phyloP scores from a whole-genome alignment of 441 rosid species.

The Adansonia madagascariensis region DNA sequence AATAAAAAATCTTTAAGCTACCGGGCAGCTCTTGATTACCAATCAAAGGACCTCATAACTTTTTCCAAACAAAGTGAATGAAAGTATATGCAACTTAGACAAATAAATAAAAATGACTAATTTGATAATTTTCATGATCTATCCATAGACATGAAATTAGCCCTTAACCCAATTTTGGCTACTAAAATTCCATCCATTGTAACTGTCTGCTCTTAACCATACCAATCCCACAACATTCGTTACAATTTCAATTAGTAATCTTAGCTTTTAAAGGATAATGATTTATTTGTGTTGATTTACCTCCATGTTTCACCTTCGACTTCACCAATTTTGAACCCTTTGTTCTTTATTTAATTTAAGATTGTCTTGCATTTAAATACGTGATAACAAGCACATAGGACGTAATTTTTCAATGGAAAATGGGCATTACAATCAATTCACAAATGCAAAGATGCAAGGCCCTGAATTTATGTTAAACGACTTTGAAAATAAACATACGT shows the following conservation, averaged over 20 bases:
- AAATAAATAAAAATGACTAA: background rate
- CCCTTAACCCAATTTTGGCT: background rate
- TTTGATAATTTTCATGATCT: background rate
- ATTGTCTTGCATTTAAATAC: background rate
- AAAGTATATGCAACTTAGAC: background rate
- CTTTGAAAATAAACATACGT: background rate
- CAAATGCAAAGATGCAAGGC: background rate
- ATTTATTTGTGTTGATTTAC: background rate
- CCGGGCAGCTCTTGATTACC: conserved; percentile 11
- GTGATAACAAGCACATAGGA: background rate
- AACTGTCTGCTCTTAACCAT: background rate
- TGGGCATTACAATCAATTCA: background rate
- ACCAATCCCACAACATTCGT: background rate
- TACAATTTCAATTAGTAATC: background rate
- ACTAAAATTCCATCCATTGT: background rate
- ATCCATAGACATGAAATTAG: background rate
- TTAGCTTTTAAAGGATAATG: background rate
- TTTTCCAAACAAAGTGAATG: background rate
- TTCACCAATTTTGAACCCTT: no score
- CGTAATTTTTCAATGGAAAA: background rate
- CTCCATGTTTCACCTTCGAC: background rate
- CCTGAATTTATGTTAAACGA: background rate
- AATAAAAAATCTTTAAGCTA: background rate
- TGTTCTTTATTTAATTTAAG: no score
- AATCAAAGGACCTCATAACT: background rate